Conservation (phyloP, 1,139 yeast species). For the Kodamaea arcana region DNA sequence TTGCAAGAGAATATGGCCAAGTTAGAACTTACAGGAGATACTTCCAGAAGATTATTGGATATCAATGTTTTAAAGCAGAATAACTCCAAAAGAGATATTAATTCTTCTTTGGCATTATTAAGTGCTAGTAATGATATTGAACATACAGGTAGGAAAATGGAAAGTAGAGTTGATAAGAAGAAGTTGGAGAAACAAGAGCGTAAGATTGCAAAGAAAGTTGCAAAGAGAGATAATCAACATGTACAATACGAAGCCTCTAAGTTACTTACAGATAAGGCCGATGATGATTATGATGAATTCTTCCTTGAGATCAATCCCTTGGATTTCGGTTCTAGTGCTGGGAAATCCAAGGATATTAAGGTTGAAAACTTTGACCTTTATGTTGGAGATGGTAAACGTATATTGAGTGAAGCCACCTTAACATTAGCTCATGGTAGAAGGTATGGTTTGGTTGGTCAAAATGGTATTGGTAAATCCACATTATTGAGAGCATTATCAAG, state of each 20-base stretch:
- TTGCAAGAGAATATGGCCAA: conserved; percentile 69
- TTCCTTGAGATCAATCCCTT: conserved; percentile 92
- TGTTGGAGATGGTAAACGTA: conserved; percentile 94
- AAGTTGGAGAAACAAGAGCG: conserved; percentile 95
- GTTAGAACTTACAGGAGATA: conserved; percentile 65
- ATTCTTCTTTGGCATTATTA: conserved; percentile 64
- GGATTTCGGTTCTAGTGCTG: conserved; percentile 86
- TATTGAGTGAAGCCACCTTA: conserved; percentile 81
- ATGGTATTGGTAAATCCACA: conserved; percentile 99
- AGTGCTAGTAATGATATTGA: conserved; percentile 83
- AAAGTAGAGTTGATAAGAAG: conserved; percentile 91
- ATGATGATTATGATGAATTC: conserved; percentile 87
- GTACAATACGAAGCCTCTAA: conserved; percentile 93
- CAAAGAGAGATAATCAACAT: conserved; percentile 84
- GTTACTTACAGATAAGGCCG: conserved; percentile 58
- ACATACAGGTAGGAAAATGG: conserved; percentile 87
- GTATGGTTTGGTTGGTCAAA: conserved; percentile 96
- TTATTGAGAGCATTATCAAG: conserved; percentile 83
- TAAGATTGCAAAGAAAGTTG: conserved; percentile 94
- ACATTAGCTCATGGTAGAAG: conserved; percentile 89
- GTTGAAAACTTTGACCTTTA: conserved; percentile 88
- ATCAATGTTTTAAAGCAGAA: conserved; percentile 56
- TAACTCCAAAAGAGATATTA: conserved; percentile 67
- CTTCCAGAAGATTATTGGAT: conserved; percentile 76
- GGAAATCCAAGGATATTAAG: conserved; percentile 92